Percentiles rank a stretch among this genome's conserved stretches.
Conservation (phyloP, 2,329 filamentous ascomycete genomes). For the Tolypocladium album region DNA sequence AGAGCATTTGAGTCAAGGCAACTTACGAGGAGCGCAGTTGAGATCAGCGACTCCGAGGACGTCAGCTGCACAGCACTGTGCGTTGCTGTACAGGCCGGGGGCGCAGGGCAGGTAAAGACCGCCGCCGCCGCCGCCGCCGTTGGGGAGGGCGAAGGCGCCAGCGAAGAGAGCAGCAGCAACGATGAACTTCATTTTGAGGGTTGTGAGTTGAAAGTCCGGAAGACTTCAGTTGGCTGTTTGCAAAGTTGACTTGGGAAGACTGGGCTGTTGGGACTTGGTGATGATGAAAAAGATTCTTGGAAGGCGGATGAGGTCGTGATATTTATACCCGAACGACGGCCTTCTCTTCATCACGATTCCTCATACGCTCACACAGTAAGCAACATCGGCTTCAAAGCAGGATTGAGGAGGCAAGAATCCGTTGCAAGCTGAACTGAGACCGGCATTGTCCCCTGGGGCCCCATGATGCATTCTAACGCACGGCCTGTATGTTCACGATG, state of each 20-base stretch:
- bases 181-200: slow-evolving; percentile 11
- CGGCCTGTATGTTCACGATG: background rate
- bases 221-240: background rate
- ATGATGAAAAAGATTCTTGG: background rate
- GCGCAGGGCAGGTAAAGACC: background rate
- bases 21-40: slow-evolving; percentile 7
- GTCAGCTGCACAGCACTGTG: slow-evolving; percentile 7
- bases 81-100: slow-evolving; percentile 3
- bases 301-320: background rate
- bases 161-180: slow-evolving; percentile 7
- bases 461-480: background rate
- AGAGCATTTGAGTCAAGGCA: background rate
- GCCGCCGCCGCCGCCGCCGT: background rate
- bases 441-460: background rate
- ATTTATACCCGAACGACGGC: background rate
- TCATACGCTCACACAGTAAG: background rate
- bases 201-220: background rate
- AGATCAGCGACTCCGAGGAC: slow-evolving; percentile 5
- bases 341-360: background rate
- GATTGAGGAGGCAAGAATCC: background rate
- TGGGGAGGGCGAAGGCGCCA: slow-evolving; percentile 6
- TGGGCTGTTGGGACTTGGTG: background rate
- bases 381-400: background rate
- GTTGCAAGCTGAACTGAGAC: background rate
- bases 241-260: background rate